Conservation (phyloP, 2,329 filamentous ascomycete species). For the Apiospora phragmitis region DNA sequence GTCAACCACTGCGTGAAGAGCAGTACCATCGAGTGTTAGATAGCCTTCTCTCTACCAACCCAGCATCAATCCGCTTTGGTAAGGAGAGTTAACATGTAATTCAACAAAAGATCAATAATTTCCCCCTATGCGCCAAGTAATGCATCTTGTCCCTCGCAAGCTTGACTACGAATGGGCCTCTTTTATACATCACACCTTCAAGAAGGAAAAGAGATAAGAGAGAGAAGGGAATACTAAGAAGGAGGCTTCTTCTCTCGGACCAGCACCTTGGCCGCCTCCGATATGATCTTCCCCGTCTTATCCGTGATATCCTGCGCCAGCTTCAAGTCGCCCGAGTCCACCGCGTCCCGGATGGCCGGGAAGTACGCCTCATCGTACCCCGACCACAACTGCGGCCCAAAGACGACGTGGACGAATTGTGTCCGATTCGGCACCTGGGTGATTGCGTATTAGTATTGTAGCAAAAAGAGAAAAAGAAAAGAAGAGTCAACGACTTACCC, state of each 20-base stretch:
- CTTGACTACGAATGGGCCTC: neutral
- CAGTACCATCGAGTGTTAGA: neutral
- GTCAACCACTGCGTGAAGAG: neutral
- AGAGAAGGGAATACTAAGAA: neutral
- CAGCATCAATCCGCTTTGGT: neutral
- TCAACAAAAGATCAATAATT: neutral
- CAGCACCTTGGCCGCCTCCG: conserved; percentile 49
- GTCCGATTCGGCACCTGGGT: conserved; percentile 76
- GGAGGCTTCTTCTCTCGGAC: neutral
- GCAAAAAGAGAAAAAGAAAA: neutral
- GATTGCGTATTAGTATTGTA: neutral
- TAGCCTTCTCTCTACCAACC: neutral
- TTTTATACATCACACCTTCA: neutral
- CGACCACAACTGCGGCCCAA: conserved; percentile 79
- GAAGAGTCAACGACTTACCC: conserved; percentile 62
- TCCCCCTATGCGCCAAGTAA: neutral
- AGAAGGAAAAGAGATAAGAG: too few relatives aligned
- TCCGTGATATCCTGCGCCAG: conserved; percentile 67
- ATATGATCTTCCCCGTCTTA: conserved; percentile 70
- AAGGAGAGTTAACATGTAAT: neutral
- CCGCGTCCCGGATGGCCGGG: conserved; percentile 80
- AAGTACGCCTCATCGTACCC: conserved; percentile 69
- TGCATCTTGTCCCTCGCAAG: neutral
- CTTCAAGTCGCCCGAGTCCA: conserved; percentile 71
- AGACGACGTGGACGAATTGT: conserved; percentile 93